These are phyloP conservation scores for Raddia guianensis DNA, from an alignment of 176 grass and related monocot genomes.

Conservation along the genomic window DNA sequence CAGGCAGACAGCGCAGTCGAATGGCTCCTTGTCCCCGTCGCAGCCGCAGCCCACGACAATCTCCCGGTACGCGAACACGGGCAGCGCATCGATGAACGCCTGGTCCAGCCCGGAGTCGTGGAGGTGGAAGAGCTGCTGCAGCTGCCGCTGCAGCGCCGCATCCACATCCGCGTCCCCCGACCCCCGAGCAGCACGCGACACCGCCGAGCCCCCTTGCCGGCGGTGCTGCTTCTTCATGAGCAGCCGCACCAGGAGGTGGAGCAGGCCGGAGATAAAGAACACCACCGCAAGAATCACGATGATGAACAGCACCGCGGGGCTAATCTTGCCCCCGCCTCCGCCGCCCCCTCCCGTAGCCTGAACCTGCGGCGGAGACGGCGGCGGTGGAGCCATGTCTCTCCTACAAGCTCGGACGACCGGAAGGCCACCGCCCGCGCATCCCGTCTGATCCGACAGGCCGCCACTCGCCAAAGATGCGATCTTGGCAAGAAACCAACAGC, in stretches of 20 bases:
- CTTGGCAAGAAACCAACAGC: conserved; percentile 6
- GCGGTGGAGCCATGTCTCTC: conserved; percentile 33
- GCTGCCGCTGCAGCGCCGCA: conserved; percentile 71
- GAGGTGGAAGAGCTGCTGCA: conserved; percentile 94
- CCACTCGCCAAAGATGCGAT: conserved; percentile 36
- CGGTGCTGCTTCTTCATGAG: conserved; percentile 74
- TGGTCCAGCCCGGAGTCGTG: conserved; percentile 92
- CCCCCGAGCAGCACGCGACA: neutral
- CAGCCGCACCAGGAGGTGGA: conserved; percentile 79
- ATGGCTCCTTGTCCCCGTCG: conserved; percentile 77
- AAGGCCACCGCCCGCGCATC: conserved; percentile 21
- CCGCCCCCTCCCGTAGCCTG: neutral
- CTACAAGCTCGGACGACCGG: conserved; percentile 36
- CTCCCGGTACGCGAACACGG: conserved; percentile 86
- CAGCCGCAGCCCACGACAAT: conserved; percentile 55
- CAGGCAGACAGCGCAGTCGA: conserved; percentile 92
- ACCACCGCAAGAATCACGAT: conserved; percentile 87
- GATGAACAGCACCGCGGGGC: conserved; percentile 88
- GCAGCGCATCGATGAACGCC: conserved; percentile 84
- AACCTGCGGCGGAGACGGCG: conserved; percentile 2
- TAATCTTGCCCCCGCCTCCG: conserved; percentile 59
- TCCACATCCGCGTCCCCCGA: conserved; percentile 52
- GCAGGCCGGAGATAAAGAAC: conserved; percentile 92
- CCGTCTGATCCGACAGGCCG: conserved; percentile 45
- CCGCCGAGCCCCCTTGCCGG: neutral